Evolutionary conservation across 139 green algal genomes (phyloP).

Genomic region (Medakamo hakoo): DNA sequence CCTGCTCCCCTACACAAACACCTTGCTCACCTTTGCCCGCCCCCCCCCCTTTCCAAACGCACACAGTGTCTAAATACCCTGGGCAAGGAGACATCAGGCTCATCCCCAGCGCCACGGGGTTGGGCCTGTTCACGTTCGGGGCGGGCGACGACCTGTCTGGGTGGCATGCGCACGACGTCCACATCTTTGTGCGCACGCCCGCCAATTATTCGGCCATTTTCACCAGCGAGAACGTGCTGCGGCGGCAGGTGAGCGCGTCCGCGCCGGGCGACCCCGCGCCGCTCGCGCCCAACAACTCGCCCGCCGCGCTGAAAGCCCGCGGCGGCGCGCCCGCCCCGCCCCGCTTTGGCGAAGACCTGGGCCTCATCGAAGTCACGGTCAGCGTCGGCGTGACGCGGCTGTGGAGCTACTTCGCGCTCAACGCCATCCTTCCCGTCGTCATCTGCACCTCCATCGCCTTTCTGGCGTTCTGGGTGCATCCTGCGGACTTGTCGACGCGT

Average conservation of each 20-base stretch:
- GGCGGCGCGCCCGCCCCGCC: no score
- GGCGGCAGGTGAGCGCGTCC: not conserved
- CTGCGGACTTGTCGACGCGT: not conserved
- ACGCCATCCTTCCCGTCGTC: not conserved
- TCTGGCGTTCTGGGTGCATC: not conserved
- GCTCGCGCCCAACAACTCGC: not conserved
- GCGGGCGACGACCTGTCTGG: not conserved
- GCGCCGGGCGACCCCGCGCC: not conserved
- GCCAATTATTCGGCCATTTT: not conserved
- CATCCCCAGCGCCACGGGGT: not conserved
- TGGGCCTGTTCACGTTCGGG: not conserved
- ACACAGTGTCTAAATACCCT: no score
- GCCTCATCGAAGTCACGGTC: not conserved
- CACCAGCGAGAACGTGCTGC: not conserved
- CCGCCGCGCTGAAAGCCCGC: no score
- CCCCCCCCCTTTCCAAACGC: no score
- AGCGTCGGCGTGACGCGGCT: not conserved
- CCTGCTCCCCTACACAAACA: no score
- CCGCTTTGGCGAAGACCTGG: not conserved
- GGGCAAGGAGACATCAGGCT: no score
- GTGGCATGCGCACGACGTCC: not conserved
- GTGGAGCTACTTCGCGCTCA: not conserved
- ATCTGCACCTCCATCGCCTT: not conserved
- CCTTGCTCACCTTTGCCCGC: no score
- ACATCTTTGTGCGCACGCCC: not conserved